Evolutionary conservation across 139 green algal species (phyloP), one percentile per base, ranked within the genome.

Genomic region (Parachlorella kessleri): DNA sequence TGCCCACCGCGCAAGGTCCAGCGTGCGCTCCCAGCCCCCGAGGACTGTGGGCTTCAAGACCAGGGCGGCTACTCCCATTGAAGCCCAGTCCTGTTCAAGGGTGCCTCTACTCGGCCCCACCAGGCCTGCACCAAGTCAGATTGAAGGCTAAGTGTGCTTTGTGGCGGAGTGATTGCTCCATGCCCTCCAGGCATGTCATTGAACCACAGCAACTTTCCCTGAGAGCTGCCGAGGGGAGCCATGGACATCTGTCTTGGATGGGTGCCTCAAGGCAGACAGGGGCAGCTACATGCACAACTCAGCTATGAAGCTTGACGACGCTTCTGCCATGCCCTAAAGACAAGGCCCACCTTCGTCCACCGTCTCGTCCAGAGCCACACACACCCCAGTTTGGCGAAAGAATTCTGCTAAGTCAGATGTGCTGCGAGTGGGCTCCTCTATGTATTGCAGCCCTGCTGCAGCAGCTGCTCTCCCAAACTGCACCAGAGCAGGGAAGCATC

Each of bases 291-390:
- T n/a, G n/a, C n/a, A n/a, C n/a, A n/a, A n/a, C n/a, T n/a, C n/a
- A n/a, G n/a, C n/a, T n/a, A n/a, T n/a, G n/a, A n/a, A n/a, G n/a
- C n/a, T n/a, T n/a, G n/a, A n/a, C n/a, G n/a, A n/a, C n/a, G n/a
- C n/a, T n/a, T n/a, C n/a, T n/a, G n/a, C n/a, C n/a, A n/a, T n/a
- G n/a, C n/a, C n/a, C n/a, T n/a, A n/a, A 7, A 4, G 8, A 10
- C 24, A 39, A 4, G 30, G 23, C 75, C 8, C 66, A 64, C 87
- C 88, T 64, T 95, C 90, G 53, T 98, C 94, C 39, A 98, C 42
- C 2, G 79, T 93, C 81, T 98, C 95, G 59, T 98, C 95, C 36
- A 97, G 82, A 0, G 92, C 95, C 5, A 94, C 72, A 6, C 83
- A 87, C 38, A 97, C 72, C 53, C 90, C 87, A 7, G 83, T 88